Percentiles rank a stretch among this genome's conserved stretches.
Conservation (phyloP, 2,329 filamentous ascomycete species). For the Colletotrichum melonis region DNA sequence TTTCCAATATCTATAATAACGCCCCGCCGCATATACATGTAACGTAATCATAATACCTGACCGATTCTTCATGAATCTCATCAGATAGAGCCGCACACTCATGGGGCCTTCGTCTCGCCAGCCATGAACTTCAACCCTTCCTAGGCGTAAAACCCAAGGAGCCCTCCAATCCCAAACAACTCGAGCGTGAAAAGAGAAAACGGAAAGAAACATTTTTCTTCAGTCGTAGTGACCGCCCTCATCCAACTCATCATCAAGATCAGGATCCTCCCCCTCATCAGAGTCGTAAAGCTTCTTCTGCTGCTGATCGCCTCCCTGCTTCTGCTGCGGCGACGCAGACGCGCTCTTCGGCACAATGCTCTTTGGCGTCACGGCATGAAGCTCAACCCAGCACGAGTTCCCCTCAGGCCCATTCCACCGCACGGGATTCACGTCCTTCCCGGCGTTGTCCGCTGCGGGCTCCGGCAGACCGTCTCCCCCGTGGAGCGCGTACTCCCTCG, state of each 20-base stretch:
- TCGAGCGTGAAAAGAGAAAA: too few relatives aligned
- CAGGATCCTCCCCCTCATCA: constrained; percentile 46
- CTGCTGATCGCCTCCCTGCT: constrained; percentile 14
- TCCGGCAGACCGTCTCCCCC: constrained; percentile 28
- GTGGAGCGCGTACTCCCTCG: constrained; percentile 36
- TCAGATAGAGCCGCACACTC: background rate
- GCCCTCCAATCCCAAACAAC: background rate
- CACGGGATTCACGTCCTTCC: constrained; percentile 42
- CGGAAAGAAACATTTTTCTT: background rate
- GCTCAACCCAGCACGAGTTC: constrained; percentile 50
- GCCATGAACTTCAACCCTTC: background rate
- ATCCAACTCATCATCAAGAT: constrained; percentile 42
- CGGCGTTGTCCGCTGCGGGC: background rate
- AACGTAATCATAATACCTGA: background rate
- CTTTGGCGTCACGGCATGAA: constrained; percentile 43
- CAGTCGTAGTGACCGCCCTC: constrained; percentile 32
- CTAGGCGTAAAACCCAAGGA: background rate
- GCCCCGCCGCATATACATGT: background rate
- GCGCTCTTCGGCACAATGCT: constrained; percentile 24
- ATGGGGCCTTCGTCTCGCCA: background rate
- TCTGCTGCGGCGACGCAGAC: constrained; percentile 14
- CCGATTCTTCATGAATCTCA: background rate
- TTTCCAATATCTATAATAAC: constrained; percentile 11
- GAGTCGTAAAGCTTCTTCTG: constrained; percentile 47
- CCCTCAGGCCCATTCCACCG: constrained; percentile 51